These are phyloP conservation scores for Pleodorina starrii DNA, from an alignment of 139 green algal species.

Conservation along the genomic window DNA sequence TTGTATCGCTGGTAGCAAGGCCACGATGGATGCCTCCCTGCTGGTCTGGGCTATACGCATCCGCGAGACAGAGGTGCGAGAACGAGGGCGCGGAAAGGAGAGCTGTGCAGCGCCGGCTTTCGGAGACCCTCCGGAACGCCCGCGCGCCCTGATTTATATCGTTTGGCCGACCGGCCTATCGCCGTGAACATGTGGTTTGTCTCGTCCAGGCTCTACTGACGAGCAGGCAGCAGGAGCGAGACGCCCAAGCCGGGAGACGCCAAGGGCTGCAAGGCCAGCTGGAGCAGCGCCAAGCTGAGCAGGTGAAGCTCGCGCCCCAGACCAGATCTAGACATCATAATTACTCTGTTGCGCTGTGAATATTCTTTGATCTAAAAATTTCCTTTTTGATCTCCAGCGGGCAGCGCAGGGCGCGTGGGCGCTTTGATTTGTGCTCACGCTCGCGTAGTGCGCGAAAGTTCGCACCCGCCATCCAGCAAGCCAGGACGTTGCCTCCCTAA, in stretches of 20 bases:
- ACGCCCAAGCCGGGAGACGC: neutral
- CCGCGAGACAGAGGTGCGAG: slow-evolving; percentile 34
- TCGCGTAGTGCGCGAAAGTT: too few relatives aligned
- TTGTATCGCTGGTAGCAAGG: too few relatives aligned
- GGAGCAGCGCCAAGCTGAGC: neutral
- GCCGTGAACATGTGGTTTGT: neutral
- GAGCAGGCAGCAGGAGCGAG: slow-evolving; percentile 29
- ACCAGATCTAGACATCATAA: neutral
- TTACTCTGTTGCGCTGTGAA: neutral
- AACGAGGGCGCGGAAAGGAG: too few relatives aligned
- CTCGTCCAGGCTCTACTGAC: slow-evolving; percentile 14
- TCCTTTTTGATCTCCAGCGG: neutral
- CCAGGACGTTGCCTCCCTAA: too few relatives aligned
- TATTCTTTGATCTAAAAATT: neutral
- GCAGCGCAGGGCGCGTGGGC: too few relatives aligned
- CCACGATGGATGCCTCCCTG: slow-evolving; percentile 31
- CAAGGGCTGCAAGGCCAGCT: neutral
- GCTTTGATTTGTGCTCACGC: too few relatives aligned
- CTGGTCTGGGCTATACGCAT: slow-evolving; percentile 40
- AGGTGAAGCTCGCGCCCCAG: neutral
- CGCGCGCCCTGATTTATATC: too few relatives aligned
- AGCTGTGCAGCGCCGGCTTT: too few relatives aligned
- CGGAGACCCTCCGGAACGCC: too few relatives aligned
- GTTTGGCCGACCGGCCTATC: neutral
- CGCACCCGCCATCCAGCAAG: too few relatives aligned